These are phyloP conservation scores for Verticillium alfalfae DNA, from an alignment of 2,329 filamentous ascomycete species.

Conservation along the genomic window DNA sequence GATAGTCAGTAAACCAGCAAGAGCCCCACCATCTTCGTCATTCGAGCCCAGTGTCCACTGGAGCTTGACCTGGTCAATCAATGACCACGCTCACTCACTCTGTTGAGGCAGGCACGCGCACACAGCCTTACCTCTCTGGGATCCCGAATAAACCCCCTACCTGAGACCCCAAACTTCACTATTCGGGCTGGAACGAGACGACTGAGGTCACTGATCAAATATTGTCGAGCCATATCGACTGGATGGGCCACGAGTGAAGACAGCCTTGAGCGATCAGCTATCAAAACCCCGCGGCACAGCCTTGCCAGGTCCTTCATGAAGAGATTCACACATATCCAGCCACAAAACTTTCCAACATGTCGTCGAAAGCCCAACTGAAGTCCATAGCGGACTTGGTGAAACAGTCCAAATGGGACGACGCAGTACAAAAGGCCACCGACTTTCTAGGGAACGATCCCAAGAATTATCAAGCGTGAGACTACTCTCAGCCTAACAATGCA, in stretches of 20 bases:
- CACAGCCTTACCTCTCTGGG: neutral
- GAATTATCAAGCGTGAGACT: constrained; percentile 72
- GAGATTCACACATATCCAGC: neutral
- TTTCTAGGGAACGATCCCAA: constrained; percentile 67
- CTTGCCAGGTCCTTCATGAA: neutral
- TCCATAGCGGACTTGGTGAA: constrained; percentile 74
- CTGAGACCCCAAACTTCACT: neutral
- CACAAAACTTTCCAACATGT: constrained; percentile 32
- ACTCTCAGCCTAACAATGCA: neutral
- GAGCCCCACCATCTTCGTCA: neutral
- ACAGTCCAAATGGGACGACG: constrained; percentile 72
- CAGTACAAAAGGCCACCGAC: constrained; percentile 61
- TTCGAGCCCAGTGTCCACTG: neutral
- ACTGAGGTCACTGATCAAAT: neutral
- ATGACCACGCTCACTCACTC: neutral
- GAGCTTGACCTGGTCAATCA: neutral
- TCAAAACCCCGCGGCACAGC: neutral
- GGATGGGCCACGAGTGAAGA: neutral
- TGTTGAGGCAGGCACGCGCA: neutral
- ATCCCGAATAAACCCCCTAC: neutral
- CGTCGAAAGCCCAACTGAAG: constrained; percentile 71
- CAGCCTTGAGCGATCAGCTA: neutral
- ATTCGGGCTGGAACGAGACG: neutral
- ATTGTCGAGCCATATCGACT: neutral
- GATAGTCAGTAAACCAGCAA: neutral